Base-by-base conservation (phyloP, 1,284 basidiomycete species). In the Austroboletus niveus region DNA sequence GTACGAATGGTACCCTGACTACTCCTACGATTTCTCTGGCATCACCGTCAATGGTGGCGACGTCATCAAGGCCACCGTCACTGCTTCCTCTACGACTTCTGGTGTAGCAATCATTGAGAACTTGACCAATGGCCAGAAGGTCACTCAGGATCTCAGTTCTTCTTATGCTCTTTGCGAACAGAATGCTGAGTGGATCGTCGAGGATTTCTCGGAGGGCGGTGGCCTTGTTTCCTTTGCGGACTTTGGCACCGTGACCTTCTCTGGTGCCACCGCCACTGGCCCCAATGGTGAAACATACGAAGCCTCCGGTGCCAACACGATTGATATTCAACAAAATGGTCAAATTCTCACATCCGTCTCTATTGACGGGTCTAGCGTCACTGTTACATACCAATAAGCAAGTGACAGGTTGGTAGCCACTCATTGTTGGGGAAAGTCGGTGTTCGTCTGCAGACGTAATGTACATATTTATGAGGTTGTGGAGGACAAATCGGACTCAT, bases 141-240 rank as follows among this genome's bases (percentile, higher is more conserved):
- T 53, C 29, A 44, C 30, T 2, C 2, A 55, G 40, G 5, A 35
- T 0, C 20, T 65, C 39, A 49, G 35, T 8, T 66, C 39, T 24
- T 22, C 39, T 24, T 41, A 20, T 14, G 11, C 39, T 20, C 39
- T 41, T 24, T 41, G 60, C 38, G 45, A 49, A 38, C 5, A 47
- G 49, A 51, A 56, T 15, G 61, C 54, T 11, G 61, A 66, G 39
- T 66, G 61, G 61, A 65, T 63, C 35, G 49, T 63, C 14, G 64
- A 63, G 12, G 62, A 66, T 49, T 52, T 54, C 43, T 24, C 51
- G 20, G 15, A 47, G 27, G 40, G 35, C 24, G 0, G 0, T 1
- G 3, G 3, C 39, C 43, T 36, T 14, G 59, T 56, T 17, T 36
- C 54, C 2, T 46, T 63, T 3, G 47, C 45, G 17, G 20, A 63